These are phyloP conservation scores for Botrytis squamosa DNA, from an alignment of 2,329 filamentous ascomycete species.

Conservation along the genomic window DNA sequence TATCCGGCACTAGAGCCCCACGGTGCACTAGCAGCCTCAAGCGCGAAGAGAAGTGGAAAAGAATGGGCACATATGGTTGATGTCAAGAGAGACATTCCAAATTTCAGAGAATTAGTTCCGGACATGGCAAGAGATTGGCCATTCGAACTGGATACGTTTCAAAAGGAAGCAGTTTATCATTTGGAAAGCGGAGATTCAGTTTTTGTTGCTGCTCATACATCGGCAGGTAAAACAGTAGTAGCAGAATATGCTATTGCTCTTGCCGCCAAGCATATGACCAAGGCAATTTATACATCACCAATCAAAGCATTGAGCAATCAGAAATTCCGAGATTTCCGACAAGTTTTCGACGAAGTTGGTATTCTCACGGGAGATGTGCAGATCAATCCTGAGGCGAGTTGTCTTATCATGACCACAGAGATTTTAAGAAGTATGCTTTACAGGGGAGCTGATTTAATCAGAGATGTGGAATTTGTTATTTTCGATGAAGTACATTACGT, in stretches of 20 bases:
- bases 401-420: constrained; percentile 98
- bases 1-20: constrained; percentile 89
- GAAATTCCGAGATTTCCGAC: constrained; percentile 93
- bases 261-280: constrained; percentile 98
- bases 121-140: constrained; percentile 97
- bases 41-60: constrained; percentile 69
- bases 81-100: constrained; percentile 87
- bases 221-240: constrained; percentile 95
- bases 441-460: constrained; percentile 88
- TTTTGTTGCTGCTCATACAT: constrained; percentile 96
- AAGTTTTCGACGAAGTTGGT: constrained; percentile 89
- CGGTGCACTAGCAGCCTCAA: constrained; percentile 69
- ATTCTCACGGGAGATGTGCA: constrained; percentile 97
- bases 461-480: constrained; percentile 97
- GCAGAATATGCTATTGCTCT: constrained; percentile 97
- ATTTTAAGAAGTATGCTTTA: constrained; percentile 98
- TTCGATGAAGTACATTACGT: constrained; percentile 99
- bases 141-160: constrained; percentile 96
- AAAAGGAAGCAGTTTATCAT: constrained; percentile 98
- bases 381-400: constrained; percentile 95
- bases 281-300: constrained; percentile 97
- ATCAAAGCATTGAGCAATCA: constrained; percentile 99
- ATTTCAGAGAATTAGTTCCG: constrained; percentile 88
- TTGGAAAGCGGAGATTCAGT: constrained; percentile 95
- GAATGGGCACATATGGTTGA: constrained; percentile 99